Percentiles rank a stretch among this genome's conserved stretches.
phyloP scores from a whole-genome alignment of 805 yeast species.

The Jamesozyma gamospora region DNA sequence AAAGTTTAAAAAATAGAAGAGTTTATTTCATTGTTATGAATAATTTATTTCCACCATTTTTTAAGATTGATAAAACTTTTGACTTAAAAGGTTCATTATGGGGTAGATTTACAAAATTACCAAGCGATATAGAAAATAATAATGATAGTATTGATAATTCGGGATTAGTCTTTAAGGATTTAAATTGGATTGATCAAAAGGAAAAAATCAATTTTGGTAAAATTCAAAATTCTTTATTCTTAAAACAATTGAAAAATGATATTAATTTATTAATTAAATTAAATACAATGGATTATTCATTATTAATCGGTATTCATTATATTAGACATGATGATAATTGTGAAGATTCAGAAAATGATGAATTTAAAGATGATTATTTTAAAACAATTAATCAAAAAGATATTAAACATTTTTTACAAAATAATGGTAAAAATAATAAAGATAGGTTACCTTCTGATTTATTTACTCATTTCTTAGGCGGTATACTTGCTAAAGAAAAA shows the following conservation, averaged over 20 bases:
- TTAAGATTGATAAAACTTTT: slow-evolving; percentile 73
- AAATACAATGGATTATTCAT: slow-evolving; percentile 92
- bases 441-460: not conserved
- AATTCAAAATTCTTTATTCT: slow-evolving; percentile 30
- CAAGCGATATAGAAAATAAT: slow-evolving; percentile 17
- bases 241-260: slow-evolving; percentile 64
- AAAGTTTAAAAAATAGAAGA: slow-evolving; percentile 43
- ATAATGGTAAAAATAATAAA: not conserved
- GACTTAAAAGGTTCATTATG: slow-evolving; percentile 89
- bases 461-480: slow-evolving; percentile 73
- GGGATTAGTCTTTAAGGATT: slow-evolving; percentile 61
- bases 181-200: slow-evolving; percentile 70
- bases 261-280: slow-evolving; percentile 58
- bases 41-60: slow-evolving; percentile 88
- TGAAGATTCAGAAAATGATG: slow-evolving; percentile 7
- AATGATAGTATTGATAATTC: slow-evolving; percentile 7
- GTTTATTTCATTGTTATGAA: slow-evolving; percentile 95
- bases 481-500: slow-evolving; percentile 57
- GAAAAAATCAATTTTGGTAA: slow-evolving; percentile 36
- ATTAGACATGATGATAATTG: slow-evolving; percentile 42
- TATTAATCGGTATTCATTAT: slow-evolving; percentile 80
- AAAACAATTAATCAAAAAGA: not conserved
- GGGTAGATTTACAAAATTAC: slow-evolving; percentile 53
- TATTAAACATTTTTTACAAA: slow-evolving; percentile 5
- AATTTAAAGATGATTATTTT: slow-evolving; percentile 8